Evolutionary conservation across 495 filamentous ascomycete species (phyloP), one percentile per base, ranked within the genome.

Genomic region (Cercophora samala): DNA sequence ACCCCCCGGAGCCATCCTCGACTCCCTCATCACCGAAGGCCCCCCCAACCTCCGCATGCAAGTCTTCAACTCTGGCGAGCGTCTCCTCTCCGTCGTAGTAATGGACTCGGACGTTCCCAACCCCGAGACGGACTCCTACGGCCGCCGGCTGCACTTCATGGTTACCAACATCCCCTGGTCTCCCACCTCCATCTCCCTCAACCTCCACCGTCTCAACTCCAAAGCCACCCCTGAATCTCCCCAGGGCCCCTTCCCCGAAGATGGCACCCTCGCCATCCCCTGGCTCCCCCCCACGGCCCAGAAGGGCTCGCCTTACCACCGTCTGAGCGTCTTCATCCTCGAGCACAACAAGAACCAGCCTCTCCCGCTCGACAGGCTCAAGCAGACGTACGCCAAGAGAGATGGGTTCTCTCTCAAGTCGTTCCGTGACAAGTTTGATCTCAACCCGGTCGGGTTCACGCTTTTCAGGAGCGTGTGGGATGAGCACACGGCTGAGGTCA

Each of bases 391-490:
- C 70, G 70, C 68, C 29, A 67, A 61, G 25, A 68, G 92, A 52
- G 87, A 93, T 46, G 84, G 82, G 19, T 94, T 93, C 75, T 88
- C 82, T 67, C 77, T 96, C 66, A 86, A 92, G 69, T 83, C 83
- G 55, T 90, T 96, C 72, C 84, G 87, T 69, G 83, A 87, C 72
- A 88, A 87, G 69, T 85, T 90, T 73, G 75, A 78, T 46, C 80
- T 97, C 54, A 84, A 84, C 64, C 83, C 93, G 6, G 89, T 97
- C 51, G 95, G 95, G 62, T 89, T 91, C 42, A 88, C 85, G 75
- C 79, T 99, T 72, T 99, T 97, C 87, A 88, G 95, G 67, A 89
- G 85, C 69, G 77, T 89, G 67, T 99, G 93, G 92, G 95, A 99
- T 75, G 90, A 92, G 53, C 84, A 86, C 63, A 99, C 90, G 46